These are phyloP conservation scores for Fraxinus dipetala DNA, from an alignment of 305 asterid genomes.

Conservation along the genomic window DNA sequence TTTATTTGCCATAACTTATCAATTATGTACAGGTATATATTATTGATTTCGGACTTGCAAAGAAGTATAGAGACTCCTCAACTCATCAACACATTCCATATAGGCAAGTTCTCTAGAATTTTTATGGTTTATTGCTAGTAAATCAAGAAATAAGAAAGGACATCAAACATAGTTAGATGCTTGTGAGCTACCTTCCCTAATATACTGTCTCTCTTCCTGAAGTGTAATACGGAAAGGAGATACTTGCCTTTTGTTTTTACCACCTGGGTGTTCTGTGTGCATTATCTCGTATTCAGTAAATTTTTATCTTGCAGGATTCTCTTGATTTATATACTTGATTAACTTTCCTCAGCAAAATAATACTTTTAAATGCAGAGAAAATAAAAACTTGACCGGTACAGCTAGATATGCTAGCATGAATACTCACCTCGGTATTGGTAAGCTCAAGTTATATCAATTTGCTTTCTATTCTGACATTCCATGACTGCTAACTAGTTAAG, in stretches of 20 bases:
- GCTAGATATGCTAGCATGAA: conserved; percentile 95
- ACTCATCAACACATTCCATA: not conserved
- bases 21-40: not conserved
- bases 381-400: conserved; percentile 17
- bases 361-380: not conserved
- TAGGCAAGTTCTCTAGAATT: not conserved
- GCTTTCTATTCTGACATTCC: conserved; percentile 6
- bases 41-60: not conserved
- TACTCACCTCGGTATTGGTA: conserved; percentile 93
- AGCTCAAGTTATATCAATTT: conserved; percentile 26
- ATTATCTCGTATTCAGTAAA: not conserved
- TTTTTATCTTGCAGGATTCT: not conserved
- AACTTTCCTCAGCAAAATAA: not conserved
- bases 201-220: not conserved
- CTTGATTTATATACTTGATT: not conserved
- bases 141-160: not conserved
- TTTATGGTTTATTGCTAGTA: not conserved
- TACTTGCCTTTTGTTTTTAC: not conserved
- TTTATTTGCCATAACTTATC: not conserved
- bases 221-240: not conserved
- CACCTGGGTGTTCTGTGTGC: not conserved
- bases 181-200: not conserved
- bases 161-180: not conserved
- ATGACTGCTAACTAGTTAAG: conserved; percentile 15
- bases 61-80: not conserved